A percentile compares a stretch with the other conserved stretches of the same genome.
phyloP scores from a whole-genome alignment of 352 stramenopile species.

The Globisporangium canariense region DNA sequence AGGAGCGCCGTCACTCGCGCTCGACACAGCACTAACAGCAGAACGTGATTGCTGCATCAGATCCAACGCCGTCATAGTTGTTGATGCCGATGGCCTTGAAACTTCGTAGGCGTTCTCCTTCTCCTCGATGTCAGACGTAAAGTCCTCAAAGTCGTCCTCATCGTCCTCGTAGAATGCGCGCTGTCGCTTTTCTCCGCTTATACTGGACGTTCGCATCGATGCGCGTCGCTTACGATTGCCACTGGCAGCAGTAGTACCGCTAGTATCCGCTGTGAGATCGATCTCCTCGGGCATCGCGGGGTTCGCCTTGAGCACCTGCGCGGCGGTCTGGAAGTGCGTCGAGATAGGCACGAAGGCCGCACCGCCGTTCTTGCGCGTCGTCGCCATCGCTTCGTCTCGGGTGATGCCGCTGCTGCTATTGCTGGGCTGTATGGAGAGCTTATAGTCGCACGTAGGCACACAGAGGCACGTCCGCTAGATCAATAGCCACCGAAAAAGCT shows the following conservation, averaged over 20 bases:
- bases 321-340: conserved; percentile 49
- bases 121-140: not conserved
- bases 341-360: conserved; percentile 45
- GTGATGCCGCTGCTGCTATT: not conserved
- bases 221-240: conserved; percentile 1
- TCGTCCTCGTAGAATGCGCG: conserved; percentile 59
- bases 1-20: not conserved
- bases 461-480: not conserved
- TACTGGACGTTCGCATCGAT: not conserved
- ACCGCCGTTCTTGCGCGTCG: conserved; percentile 10
- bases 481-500: not conserved
- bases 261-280: conserved; percentile 32
- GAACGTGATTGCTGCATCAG: conserved; percentile 32
- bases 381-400: conserved; percentile 1
- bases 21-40: not conserved
- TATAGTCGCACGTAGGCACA: not conserved
- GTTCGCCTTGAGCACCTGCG: conserved; percentile 13
- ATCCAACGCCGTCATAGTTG: conserved; percentile 41
- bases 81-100: conserved; percentile 13
- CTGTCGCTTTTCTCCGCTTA: not conserved
- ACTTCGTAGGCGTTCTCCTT: not conserved
- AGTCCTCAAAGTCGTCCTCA: conserved; percentile 30
- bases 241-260: not conserved
- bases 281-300: conserved; percentile 33
- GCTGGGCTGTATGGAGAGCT: not conserved